These are phyloP conservation scores for Austroboletus olivaceoglutinosus DNA, from an alignment of 1,284 basidiomycete genomes.

Conservation along the genomic window DNA sequence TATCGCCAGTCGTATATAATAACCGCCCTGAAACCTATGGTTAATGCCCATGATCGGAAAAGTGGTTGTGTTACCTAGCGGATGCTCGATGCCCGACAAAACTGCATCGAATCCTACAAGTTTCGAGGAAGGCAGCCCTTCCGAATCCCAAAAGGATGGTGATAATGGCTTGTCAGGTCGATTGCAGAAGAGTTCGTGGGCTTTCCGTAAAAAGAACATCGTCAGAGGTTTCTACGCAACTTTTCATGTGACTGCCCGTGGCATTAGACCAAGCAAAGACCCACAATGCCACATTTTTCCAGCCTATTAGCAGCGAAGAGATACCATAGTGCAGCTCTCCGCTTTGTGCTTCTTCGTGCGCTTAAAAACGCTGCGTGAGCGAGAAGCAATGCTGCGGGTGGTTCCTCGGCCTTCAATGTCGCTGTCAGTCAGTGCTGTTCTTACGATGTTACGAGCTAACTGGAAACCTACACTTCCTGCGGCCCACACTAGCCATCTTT, in stretches of 20 bases:
- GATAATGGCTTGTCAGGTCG: conserved; percentile 58
- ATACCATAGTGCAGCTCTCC: conserved; percentile 75
- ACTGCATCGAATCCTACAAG: conserved; percentile 57
- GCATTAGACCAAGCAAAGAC: conserved; percentile 29
- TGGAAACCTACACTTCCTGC: conserved; percentile 62
- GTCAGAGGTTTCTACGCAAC: conserved; percentile 70
- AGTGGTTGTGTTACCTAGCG: conserved; percentile 49
- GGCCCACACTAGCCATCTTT: conserved; percentile 79
- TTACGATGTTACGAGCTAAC: neutral
- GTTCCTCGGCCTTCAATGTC: conserved; percentile 68
- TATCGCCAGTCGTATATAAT: conserved; percentile 74
- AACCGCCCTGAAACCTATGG: conserved; percentile 54
- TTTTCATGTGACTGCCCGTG: conserved; percentile 1
- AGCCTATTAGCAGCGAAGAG: conserved; percentile 67
- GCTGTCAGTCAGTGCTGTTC: conserved; percentile 24
- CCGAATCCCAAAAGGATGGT: conserved; percentile 74
- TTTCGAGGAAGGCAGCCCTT: conserved; percentile 44
- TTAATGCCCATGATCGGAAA: conserved; percentile 1
- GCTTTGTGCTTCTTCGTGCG: conserved; percentile 49
- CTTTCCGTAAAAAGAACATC: conserved; percentile 71
- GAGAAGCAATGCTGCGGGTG: conserved; percentile 68
- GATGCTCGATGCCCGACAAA: conserved; percentile 71
- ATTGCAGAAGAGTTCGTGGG: conserved; percentile 57
- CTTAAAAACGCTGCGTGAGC: conserved; percentile 74
- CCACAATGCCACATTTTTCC: conserved; percentile 77